phyloP scores from a whole-genome alignment of 1,139 yeast species.

The Lodderomyces metapsilosis region DNA sequence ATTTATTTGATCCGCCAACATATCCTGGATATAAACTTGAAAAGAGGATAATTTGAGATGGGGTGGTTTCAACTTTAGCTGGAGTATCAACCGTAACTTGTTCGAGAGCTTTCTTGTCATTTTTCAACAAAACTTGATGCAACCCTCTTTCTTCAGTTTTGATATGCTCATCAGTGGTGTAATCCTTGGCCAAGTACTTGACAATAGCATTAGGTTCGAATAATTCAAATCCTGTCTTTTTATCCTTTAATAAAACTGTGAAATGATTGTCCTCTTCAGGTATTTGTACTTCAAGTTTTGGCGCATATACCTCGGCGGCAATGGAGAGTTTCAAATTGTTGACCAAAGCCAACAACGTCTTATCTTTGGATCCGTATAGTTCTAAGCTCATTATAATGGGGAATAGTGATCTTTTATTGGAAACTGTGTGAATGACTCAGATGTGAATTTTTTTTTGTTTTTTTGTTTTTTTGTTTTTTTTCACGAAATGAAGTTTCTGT shows the following conservation, averaged over 20 bases:
- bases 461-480: conserved; percentile 6
- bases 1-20: conserved; percentile 22
- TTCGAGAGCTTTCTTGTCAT: conserved; percentile 21
- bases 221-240: conserved; percentile 47
- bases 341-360: conserved; percentile 40
- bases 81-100: conserved; percentile 11
- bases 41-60: conserved; percentile 48
- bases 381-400: conserved; percentile 20
- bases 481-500: too few species aligned
- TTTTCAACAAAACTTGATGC: conserved; percentile 32
- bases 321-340: conserved; percentile 61
- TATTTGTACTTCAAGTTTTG: conserved; percentile 27
- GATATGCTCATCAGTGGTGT: conserved; percentile 24
- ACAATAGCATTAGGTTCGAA: conserved; percentile 83
- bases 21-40: conserved; percentile 40
- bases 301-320: conserved; percentile 42
- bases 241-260: conserved; percentile 30
- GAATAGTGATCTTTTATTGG: not conserved
- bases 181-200: conserved; percentile 58
- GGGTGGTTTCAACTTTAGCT: conserved; percentile 23
- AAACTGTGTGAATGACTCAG: conserved; percentile 8
- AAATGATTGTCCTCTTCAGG: conserved; percentile 17
- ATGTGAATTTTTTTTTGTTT: not conserved
- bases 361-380: conserved; percentile 43
- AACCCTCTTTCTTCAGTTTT: conserved; percentile 31